A percentile compares a stretch with the other conserved stretches of the same genome.
Conservation (phyloP, 75 land plant genomes). For the Larix kaempferi region DNA sequence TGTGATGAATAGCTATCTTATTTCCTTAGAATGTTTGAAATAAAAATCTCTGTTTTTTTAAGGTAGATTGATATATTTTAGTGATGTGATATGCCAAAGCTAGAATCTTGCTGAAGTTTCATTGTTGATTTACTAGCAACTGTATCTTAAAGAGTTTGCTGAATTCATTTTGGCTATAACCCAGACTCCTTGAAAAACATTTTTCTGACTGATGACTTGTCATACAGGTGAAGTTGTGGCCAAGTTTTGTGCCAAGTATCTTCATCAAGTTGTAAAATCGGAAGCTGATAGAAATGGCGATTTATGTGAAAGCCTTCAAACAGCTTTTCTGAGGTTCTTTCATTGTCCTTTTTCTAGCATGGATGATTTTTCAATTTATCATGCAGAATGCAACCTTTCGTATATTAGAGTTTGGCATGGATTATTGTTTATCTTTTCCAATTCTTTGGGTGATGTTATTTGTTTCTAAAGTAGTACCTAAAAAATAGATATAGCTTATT, state of each 20-base stretch:
- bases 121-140: background rate
- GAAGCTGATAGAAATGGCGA: conserved; percentile 32
- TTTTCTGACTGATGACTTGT: background rate
- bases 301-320: conserved; percentile 23
- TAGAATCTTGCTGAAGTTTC: background rate
- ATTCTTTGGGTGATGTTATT: background rate
- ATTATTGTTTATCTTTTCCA: background rate
- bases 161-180: background rate
- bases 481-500: background rate
- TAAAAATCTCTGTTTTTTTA: background rate
- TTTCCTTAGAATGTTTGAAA: background rate
- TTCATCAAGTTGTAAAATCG: conserved; percentile 30
- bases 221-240: conserved; percentile 35
- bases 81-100: background rate
- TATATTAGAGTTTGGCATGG: background rate
- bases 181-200: background rate
- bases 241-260: conserved; percentile 43
- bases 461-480: background rate
- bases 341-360: background rate
- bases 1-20: background rate
- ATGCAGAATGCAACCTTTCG: background rate
- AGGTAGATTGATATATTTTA: no score
- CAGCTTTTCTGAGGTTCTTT: conserved; percentile 31
- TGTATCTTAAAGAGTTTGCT: background rate
- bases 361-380: background rate